Conservation (phyloP, 2,329 filamentous ascomycete species). For the Colletotrichum tofieldiae region DNA sequence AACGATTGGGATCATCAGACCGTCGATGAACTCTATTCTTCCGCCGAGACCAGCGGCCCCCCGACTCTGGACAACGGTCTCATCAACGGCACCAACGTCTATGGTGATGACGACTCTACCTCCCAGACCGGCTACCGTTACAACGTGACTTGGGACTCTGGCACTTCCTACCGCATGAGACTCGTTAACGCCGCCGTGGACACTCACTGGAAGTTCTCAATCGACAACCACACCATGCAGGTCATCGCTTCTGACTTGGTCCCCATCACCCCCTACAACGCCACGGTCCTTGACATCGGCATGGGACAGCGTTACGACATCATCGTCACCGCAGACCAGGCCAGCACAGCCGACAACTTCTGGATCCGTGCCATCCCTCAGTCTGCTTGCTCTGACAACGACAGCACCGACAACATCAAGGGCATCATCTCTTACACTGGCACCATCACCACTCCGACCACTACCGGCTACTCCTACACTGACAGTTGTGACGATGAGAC, state of each 20-base stretch:
- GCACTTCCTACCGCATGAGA: constrained; percentile 62
- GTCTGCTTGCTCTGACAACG: constrained; percentile 57
- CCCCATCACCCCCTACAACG: constrained; percentile 69
- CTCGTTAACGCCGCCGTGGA: constrained; percentile 65
- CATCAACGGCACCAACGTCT: constrained; percentile 62
- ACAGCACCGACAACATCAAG: constrained; percentile 59
- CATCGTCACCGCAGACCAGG: constrained; percentile 59
- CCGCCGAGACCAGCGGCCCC: constrained; percentile 50
- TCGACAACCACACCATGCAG: constrained; percentile 70
- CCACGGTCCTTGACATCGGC: constrained; percentile 65
- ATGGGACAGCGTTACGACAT: constrained; percentile 66
- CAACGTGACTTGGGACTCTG: constrained; percentile 57
- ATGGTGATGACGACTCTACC: constrained; percentile 47
- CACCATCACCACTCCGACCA: constrained; percentile 39
- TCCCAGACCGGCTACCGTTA: constrained; percentile 52
- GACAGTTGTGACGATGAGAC: constrained; percentile 56
- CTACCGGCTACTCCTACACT: constrained; percentile 39
- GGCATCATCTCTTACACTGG: constrained; percentile 64
- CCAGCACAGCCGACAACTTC: constrained; percentile 55
- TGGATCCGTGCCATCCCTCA: constrained; percentile 66
- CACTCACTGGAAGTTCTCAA: constrained; percentile 64
- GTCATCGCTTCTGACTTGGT: constrained; percentile 74
- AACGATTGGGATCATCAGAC: constrained; percentile 71
- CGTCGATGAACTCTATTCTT: constrained; percentile 55
- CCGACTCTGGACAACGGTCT: constrained; percentile 61